A percentile compares a stretch with the other conserved stretches of the same genome.
Evolutionary conservation across 2,329 filamentous ascomycete genomes (phyloP).

Genomic region (Xylaria sp.): DNA sequence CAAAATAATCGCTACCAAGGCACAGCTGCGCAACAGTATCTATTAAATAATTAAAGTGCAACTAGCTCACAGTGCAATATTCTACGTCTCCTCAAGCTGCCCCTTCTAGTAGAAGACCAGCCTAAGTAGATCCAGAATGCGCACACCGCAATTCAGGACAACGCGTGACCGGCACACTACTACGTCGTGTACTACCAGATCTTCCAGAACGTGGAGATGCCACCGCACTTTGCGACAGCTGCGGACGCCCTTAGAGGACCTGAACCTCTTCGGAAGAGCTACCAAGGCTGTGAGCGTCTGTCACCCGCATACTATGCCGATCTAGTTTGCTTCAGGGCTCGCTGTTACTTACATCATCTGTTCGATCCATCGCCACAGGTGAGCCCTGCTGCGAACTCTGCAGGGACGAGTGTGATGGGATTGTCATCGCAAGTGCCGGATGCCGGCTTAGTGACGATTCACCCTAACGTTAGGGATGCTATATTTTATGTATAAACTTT

Average conservation of each 20-base stretch:
- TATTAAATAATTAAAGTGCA: too few relatives aligned
- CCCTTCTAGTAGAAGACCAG: too few relatives aligned
- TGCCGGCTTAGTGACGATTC: neutral
- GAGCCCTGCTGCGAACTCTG: neutral
- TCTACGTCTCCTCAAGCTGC: too few relatives aligned
- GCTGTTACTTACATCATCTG: neutral
- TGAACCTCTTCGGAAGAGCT: slow-evolving; percentile 82
- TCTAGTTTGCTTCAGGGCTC: slow-evolving; percentile 69
- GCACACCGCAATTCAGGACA: slow-evolving; percentile 80
- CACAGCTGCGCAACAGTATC: too few relatives aligned
- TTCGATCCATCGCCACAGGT: neutral
- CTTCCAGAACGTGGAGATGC: slow-evolving; percentile 52
- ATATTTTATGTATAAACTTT: neutral
- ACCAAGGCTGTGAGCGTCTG: slow-evolving; percentile 87
- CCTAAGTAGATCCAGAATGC: too few relatives aligned
- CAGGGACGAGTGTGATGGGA: slow-evolving; percentile 30
- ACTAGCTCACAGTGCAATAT: too few relatives aligned
- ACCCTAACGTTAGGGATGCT: neutral
- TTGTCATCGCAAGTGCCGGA: neutral
- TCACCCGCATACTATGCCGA: slow-evolving; percentile 93
- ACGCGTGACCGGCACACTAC: slow-evolving; percentile 83
- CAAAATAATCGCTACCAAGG: too few relatives aligned
- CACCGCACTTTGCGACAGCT: slow-evolving; percentile 40
- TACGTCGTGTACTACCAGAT: slow-evolving; percentile 74
- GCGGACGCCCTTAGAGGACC: slow-evolving; percentile 72